Evolutionary conservation across 2,329 filamentous ascomycete species (phyloP).

Genomic region (Colletotrichum nymphaeae): DNA sequence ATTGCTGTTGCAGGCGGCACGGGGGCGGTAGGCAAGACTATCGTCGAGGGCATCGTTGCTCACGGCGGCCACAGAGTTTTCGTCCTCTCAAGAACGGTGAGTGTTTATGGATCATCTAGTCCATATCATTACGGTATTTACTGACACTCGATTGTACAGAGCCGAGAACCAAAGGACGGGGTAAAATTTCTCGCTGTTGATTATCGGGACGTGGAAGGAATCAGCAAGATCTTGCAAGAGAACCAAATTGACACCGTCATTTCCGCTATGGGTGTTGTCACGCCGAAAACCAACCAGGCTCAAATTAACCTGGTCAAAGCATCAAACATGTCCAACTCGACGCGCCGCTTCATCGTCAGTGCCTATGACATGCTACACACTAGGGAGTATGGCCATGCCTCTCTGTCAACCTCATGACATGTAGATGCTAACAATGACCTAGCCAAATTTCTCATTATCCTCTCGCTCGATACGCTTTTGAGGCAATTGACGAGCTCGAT

Average conservation of each 20-base stretch:
- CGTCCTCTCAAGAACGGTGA: constrained; percentile 52
- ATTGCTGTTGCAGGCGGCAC: constrained; percentile 60
- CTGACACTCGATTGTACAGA: neutral
- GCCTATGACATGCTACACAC: constrained; percentile 48
- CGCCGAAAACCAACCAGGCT: constrained; percentile 42
- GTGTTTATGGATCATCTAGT: neutral
- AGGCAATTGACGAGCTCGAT: constrained; percentile 35
- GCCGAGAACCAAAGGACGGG: neutral
- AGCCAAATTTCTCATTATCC: constrained; percentile 38
- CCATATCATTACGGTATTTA: neutral
- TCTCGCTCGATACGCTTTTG: constrained; percentile 38
- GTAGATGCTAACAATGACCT: neutral
- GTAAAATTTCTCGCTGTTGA: constrained; percentile 39
- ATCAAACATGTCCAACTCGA: constrained; percentile 50
- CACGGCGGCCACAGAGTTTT: constrained; percentile 50
- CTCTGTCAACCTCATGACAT: neutral
- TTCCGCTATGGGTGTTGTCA: constrained; percentile 45
- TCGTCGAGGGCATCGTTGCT: constrained; percentile 55
- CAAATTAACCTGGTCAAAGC: constrained; percentile 57
- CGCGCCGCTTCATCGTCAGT: constrained; percentile 55
- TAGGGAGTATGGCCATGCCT: constrained; percentile 26
- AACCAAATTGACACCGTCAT: constrained; percentile 57
- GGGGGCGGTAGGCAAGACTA: constrained; percentile 56
- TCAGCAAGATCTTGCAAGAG: constrained; percentile 41
- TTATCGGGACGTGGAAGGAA: constrained; percentile 40